Base-by-base conservation (phyloP, 2,329 filamentous ascomycete species). In the Diaporthe citriasiana region DNA sequence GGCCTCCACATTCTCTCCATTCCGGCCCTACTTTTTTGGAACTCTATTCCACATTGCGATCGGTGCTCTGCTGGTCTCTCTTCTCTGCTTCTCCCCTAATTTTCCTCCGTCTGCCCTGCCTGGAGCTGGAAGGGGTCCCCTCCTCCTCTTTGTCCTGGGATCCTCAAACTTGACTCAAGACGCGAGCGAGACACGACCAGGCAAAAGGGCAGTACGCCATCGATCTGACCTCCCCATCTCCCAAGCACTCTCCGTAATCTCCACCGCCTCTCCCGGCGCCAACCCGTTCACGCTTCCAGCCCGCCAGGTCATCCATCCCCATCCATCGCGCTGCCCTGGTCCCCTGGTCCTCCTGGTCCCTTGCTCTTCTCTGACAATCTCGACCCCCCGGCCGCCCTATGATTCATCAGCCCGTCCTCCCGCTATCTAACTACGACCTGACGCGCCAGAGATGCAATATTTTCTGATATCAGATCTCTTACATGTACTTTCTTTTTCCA, bases 321-420 rank as follows among this genome's bases (percentile, higher is more conserved):
- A 45, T n/a, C 60, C 60, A 45, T 47, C 38, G 40, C 38, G 40
- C 30, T 35, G 27, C 35, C 63, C 42, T 42, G 22, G 56, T 33
- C 56, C 70, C 45, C 25, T 45, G 35, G 42, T 47, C 30, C 68
- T 22, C 42, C 38, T 51, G 56, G 25, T 42, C 42, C 70, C 72
- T 33, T 65, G 59, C 51, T 53, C 42, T 51, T 75, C 68, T 66
- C 74, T 75, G 74, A 69, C 71, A 73, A 40, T 71, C 69, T 71
- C 55, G 19, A 59, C 40, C 57, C 59, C 59, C 68, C 63, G 66
- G 59, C 51, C 59, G 72, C 59, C 59, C 59, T 72, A 75, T 75
- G 74, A 75, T 72, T 75, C 74, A 75, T 75, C 74, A 75, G 68
- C 56, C 60, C 45, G 45, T 63, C 68, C 59, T 73, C 60, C 68